These are phyloP conservation scores for Phytophthora litchii DNA, from an alignment of 352 stramenopile genomes.

Conservation along the genomic window DNA sequence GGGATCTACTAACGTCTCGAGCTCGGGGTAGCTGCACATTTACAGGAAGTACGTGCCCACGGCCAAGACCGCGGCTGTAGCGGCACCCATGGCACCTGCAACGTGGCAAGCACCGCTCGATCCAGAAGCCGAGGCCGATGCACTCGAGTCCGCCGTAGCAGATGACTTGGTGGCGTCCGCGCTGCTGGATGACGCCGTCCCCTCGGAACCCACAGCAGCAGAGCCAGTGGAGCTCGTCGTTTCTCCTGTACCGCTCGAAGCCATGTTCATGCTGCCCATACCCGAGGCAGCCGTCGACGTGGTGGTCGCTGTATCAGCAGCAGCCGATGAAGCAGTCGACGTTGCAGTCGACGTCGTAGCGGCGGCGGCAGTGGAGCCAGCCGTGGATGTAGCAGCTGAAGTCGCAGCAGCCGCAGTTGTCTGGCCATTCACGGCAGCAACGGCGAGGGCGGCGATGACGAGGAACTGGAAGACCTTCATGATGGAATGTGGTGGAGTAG, in stretches of 20 bases:
- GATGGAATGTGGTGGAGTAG: conserved; percentile 1
- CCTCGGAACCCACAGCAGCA: not conserved
- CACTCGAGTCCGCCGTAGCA: not conserved
- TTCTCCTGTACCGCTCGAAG: conserved; percentile 4
- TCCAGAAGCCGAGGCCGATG: conserved; percentile 9
- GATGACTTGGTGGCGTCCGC: not conserved
- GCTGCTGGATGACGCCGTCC: not conserved
- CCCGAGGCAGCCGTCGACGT: conserved; percentile 3
- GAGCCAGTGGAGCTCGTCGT: conserved; percentile 2
- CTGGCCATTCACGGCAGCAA: conserved; percentile 29
- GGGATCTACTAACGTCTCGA: conserved; percentile 5
- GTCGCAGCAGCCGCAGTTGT: conserved; percentile 7
- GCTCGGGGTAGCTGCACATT: conserved; percentile 2
- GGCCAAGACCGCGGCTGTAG: conserved; percentile 20
- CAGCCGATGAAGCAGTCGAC: conserved; percentile 5
- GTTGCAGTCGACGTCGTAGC: conserved; percentile 8
- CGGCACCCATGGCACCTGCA: conserved; percentile 17
- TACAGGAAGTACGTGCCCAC: conserved; percentile 36
- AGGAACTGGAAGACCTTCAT: conserved; percentile 42
- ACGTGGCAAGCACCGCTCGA: conserved; percentile 20
- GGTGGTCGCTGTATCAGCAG: conserved; percentile 1
- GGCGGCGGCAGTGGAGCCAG: conserved; percentile 4
- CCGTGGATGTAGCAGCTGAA: conserved; percentile 6
- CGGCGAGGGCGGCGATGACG: conserved; percentile 30
- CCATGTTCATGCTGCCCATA: conserved; percentile 7